A percentile compares a stretch with the other conserved stretches of the same genome.
phyloP scores from a whole-genome alignment of 192 early-diverging fungal genomes.

The Linnemannia exigua region DNA sequence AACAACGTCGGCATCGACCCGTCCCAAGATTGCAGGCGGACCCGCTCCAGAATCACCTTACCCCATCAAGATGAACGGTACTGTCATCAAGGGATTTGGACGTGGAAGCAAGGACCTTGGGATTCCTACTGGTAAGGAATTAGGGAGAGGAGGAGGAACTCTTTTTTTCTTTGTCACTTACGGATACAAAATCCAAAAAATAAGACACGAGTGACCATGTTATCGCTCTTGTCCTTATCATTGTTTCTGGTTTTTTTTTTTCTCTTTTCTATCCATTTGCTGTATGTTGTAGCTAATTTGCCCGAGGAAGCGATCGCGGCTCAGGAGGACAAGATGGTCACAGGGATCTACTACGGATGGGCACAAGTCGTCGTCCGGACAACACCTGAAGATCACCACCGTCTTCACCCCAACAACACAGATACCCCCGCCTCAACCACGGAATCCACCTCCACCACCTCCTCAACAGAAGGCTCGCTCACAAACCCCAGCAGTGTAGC shows the following conservation, averaged over 20 bases:
- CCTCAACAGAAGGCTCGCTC: not conserved
- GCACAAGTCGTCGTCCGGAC: conserved; percentile 74
- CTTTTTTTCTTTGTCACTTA: not conserved
- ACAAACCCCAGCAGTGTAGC: not conserved
- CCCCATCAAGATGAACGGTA: conserved; percentile 84
- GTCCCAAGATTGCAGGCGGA: conserved; percentile 76
- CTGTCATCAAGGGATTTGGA: conserved; percentile 92
- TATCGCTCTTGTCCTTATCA: not conserved
- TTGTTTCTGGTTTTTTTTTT: conserved; percentile 5
- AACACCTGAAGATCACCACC: conserved; percentile 20
- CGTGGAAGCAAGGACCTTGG: conserved; percentile 97
- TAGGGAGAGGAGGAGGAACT: not conserved
- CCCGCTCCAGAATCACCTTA: conserved; percentile 74
- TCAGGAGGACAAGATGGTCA: conserved; percentile 74
- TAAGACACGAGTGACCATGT: not conserved
- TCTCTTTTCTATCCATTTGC: not conserved
- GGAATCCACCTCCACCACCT: not conserved
- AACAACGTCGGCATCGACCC: conserved; percentile 4
- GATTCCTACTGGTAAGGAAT: conserved; percentile 92
- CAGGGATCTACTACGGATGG: conserved; percentile 98
- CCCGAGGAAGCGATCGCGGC: conserved; percentile 79
- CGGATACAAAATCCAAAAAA: not conserved
- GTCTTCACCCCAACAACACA: not conserved
- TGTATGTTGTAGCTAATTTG: conserved; percentile 81
- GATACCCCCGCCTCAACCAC: not conserved